Evolutionary conservation across 176 grass and related monocot species (phyloP), one percentile per base, ranked within the genome.

Genomic region (Thinopyrum elongatum): DNA sequence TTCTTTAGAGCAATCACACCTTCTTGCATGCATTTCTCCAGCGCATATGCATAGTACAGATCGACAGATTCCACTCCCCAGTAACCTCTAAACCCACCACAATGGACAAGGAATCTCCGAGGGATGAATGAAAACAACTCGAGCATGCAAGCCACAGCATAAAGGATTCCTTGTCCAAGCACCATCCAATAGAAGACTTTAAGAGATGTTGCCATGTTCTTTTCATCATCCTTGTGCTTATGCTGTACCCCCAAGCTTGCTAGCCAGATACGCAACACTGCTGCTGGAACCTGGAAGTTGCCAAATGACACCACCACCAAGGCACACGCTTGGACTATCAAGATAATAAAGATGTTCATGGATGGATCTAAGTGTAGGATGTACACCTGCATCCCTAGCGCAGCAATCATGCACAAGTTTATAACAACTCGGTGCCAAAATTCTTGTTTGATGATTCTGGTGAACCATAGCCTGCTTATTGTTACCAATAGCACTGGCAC

Each of bases 221-320:
- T 3, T 21, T 76, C 26, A 10, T 2, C 44, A 29, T 9, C 0
- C 1, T 9, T 19, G 71, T 74, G 8, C 6, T 7, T 16, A 5
- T 27, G 17, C 4, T 21, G 1, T 57, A 77, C 17, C 2, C 74
- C 6, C 10, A 58, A 5, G 2, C 1, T 4, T 26, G 77, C n/a
- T 13, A 79, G 33, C 0, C 19, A n/a, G 8, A 80, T 61, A 44
- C 77, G 58, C 8, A 80, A 2, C 21, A 62, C 31, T 10, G 77
- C 77, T 80, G 59, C 77, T 41, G 77, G 77, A 44, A 80, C 1
- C 77, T 80, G 77, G 2, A 80, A 64, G 61, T 80, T 80, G n/a
- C 78, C 78, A 13, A 66, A 47, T 12, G 78, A 80, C 4, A 31
- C 36, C 36, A 73, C 11, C 5, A 3, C 22, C 3, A 80, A 29